A percentile compares a stretch with the other conserved stretches of the same genome.
phyloP scores from a whole-genome alignment of 2,329 filamentous ascomycete genomes.

The Juglanconis sp. region DNA sequence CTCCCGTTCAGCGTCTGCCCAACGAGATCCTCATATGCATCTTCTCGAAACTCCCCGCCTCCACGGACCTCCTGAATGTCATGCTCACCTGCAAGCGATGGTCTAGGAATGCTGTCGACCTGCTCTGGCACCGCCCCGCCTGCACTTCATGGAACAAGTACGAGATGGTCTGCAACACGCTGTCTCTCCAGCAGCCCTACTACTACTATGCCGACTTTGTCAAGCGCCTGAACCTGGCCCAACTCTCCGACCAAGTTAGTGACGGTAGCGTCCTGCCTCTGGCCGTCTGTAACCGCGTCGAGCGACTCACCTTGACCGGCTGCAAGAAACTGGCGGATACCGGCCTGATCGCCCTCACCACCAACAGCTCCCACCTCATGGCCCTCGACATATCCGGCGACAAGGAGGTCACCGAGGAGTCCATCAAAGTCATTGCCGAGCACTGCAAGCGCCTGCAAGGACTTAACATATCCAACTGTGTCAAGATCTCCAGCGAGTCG shows the following conservation, averaged over 20 bases:
- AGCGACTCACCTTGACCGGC: conserved; percentile 88
- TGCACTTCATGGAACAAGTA: conserved; percentile 86
- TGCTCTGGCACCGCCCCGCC: conserved; percentile 90
- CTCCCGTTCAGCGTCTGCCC: conserved; percentile 81
- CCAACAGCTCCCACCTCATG: conserved; percentile 75
- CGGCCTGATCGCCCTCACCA: conserved; percentile 75
- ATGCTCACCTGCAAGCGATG: conserved; percentile 94
- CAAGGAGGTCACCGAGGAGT: conserved; percentile 78
- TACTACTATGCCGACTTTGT: conserved; percentile 90
- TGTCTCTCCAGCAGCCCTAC: conserved; percentile 69
- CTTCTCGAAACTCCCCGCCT: conserved; percentile 76
- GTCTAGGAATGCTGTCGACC: conserved; percentile 87
- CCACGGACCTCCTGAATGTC: conserved; percentile 77
- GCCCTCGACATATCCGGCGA: conserved; percentile 88
- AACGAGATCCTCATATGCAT: conserved; percentile 93
- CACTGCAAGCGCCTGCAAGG: conserved; percentile 86
- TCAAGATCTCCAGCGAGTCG: conserved; percentile 80
- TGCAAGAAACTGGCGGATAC: conserved; percentile 82
- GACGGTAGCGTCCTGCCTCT: conserved; percentile 87
- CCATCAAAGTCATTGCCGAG: conserved; percentile 72
- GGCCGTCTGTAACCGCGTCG: conserved; percentile 80
- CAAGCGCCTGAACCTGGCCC: conserved; percentile 85
- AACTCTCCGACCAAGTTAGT: conserved; percentile 70
- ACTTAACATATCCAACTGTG: conserved; percentile 86
- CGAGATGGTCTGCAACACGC: conserved; percentile 73